phyloP scores from a whole-genome alignment of 176 grass and related monocot genomes.

The Bolboschoenus planiculmis region DNA sequence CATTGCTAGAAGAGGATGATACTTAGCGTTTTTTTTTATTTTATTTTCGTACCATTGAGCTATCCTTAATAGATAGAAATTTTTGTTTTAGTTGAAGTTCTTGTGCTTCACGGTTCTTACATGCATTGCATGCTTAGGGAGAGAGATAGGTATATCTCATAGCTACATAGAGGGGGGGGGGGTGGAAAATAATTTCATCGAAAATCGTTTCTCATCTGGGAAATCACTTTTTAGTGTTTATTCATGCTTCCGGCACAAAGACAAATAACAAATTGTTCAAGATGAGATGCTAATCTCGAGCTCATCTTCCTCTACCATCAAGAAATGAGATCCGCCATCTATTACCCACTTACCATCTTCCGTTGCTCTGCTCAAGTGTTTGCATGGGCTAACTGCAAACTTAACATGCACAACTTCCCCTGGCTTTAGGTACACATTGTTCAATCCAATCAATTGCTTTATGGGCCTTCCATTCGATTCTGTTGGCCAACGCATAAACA shows the following conservation, averaged over 20 bases:
- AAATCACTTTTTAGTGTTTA: neutral
- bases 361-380: constrained; percentile 22
- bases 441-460: constrained; percentile 20
- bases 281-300: constrained; percentile 15
- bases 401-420: constrained; percentile 13
- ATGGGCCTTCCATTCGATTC: neutral
- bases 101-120: neutral
- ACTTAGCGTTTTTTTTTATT: neutral
- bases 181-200: neutral
- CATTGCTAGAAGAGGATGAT: neutral
- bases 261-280: constrained; percentile 1
- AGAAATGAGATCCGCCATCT: constrained; percentile 17
- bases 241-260: neutral
- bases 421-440: constrained; percentile 14
- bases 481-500: constrained; percentile 22
- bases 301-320: constrained; percentile 6
- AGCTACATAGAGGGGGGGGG: neutral
- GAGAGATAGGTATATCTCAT: neutral
- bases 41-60: neutral
- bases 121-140: neutral
- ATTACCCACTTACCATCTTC: constrained; percentile 26
- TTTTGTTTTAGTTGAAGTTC: neutral
- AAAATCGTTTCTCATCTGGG: neutral
- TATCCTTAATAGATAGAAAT: neutral
- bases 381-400: constrained; percentile 19